Conservation (phyloP, 1,284 basidiomycete species). For the Tilletia horrida region DNA sequence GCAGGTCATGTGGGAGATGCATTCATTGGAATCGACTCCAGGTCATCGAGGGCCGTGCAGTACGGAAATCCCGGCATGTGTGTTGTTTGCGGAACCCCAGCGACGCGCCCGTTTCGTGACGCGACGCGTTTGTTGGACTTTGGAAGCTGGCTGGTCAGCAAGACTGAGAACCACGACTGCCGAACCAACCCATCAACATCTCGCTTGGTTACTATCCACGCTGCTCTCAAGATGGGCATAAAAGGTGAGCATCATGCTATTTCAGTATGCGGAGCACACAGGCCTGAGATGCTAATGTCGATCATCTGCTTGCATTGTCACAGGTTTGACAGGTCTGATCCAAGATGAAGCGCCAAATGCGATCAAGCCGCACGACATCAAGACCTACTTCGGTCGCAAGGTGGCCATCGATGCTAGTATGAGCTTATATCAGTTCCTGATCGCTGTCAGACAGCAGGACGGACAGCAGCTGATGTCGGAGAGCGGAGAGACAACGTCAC, state of each 20-base stretch:
- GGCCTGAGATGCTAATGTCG: not conserved
- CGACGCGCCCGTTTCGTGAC: not conserved
- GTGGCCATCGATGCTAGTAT: conserved; percentile 86
- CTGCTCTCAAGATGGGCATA: conserved; percentile 22
- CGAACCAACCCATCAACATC: not conserved
- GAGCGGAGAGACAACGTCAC: conserved; percentile 82
- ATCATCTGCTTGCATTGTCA: not conserved
- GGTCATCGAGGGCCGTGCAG: too few relatives aligned
- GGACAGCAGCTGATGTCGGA: conserved; percentile 97
- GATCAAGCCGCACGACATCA: conserved; percentile 89
- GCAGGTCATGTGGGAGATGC: too few relatives aligned
- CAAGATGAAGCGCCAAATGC: conserved; percentile 78
- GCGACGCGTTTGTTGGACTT: conserved; percentile 7
- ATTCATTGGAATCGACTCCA: too few relatives aligned
- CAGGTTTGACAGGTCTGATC: conserved; percentile 81
- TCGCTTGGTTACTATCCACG: not conserved
- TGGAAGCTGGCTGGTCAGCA: too few relatives aligned
- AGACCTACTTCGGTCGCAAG: conserved; percentile 88
- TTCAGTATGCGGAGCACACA: conserved; percentile 7
- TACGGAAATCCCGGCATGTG: not conserved
- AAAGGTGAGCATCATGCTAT: conserved; percentile 10
- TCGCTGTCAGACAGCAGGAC: conserved; percentile 91
- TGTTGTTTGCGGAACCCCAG: too few relatives aligned
- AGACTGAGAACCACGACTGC: not conserved
- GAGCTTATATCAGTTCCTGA: conserved; percentile 75